Percentiles rank a stretch among this genome's conserved stretches.
Conservation (phyloP, 768 basidiomycete species). For the Phanerochaete carnosa region DNA sequence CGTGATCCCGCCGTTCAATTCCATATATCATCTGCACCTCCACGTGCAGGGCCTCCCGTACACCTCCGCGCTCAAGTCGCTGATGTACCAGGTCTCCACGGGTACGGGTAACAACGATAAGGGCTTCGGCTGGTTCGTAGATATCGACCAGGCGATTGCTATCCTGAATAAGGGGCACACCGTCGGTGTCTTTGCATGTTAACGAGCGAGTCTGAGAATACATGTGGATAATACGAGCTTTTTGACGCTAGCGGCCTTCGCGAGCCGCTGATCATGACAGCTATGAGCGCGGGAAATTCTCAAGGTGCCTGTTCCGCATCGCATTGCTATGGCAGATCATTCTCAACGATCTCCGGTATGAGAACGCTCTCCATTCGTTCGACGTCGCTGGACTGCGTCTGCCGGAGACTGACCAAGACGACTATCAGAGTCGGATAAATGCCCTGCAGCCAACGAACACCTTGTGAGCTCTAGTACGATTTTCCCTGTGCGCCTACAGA, state of each 20-base stretch:
- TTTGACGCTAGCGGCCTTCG: no score
- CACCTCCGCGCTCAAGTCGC: constrained; percentile 31
- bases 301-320: no score
- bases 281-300: no score
- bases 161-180: constrained; percentile 52
- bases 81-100: constrained; percentile 47
- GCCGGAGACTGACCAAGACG: not conserved
- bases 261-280: no score
- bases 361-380: not conserved
- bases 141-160: constrained; percentile 53
- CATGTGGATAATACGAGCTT: no score
- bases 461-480: not conserved
- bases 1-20: constrained; percentile 77
- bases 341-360: no score
- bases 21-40: constrained; percentile 69
- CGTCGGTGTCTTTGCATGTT: constrained; percentile 50
- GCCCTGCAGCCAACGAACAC: not conserved
- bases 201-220: no score
- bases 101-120: constrained; percentile 46
- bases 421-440: not conserved
- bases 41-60: constrained; percentile 74
- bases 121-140: constrained; percentile 72
- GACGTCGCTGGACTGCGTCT: not conserved
- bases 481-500: not conserved
- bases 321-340: no score